A percentile compares a stretch with the other conserved stretches of the same genome.
phyloP scores from a whole-genome alignment of 257 asterid genomes.

The Solanum etuberosum region DNA sequence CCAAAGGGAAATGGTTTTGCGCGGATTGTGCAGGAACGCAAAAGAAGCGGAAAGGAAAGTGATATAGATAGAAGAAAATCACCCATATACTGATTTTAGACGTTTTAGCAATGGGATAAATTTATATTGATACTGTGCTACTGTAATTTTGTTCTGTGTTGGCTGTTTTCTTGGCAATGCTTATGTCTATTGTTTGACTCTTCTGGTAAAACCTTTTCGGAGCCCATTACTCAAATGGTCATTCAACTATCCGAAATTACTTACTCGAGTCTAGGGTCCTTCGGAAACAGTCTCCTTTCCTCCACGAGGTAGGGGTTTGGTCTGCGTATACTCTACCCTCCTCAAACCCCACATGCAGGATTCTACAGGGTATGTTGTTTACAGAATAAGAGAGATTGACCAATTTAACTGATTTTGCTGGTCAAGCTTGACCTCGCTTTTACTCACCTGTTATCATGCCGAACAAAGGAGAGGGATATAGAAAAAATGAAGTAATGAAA shows the following conservation, averaged over 20 bases:
- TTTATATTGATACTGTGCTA: not conserved
- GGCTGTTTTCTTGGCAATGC: not conserved
- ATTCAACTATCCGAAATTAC: not conserved
- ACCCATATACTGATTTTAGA: not conserved
- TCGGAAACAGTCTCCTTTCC: not conserved
- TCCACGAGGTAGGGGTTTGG: not conserved
- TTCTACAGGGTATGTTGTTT: too few species aligned
- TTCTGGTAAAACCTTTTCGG: not conserved
- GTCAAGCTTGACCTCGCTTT: too few species aligned
- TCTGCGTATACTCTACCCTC: not conserved
- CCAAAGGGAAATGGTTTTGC: slow-evolving; percentile 97
- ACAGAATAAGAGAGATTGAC: too few species aligned
- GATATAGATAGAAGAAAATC: not conserved
- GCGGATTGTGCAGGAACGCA: slow-evolving; percentile 65
- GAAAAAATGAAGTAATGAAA: not conserved
- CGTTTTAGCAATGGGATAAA: not conserved
- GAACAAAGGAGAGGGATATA: not conserved
- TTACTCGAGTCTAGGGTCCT: not conserved
- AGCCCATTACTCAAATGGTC: not conserved
- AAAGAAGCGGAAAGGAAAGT: slow-evolving; percentile 56
- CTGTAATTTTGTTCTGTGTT: not conserved
- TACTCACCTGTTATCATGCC: too few species aligned
- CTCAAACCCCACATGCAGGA: not conserved
- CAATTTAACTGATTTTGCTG: too few species aligned
- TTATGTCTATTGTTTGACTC: not conserved